These are phyloP conservation scores for Penicillium freii DNA, from an alignment of 2,329 filamentous ascomycete species.

Conservation along the genomic window DNA sequence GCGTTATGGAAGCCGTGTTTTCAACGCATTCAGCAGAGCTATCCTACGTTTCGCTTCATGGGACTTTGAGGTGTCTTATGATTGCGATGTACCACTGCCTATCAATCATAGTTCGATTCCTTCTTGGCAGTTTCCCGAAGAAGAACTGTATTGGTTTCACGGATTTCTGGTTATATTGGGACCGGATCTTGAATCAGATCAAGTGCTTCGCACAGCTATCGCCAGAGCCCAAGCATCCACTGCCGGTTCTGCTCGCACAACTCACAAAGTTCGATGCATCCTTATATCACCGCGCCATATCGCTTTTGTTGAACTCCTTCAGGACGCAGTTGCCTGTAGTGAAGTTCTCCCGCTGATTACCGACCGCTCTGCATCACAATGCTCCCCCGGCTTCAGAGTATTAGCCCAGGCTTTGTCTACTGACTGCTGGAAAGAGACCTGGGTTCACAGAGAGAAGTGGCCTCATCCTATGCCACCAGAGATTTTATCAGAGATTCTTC, in stretches of 20 bases:
- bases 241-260: background rate
- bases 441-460: background rate
- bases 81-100: background rate
- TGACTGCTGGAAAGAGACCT: background rate
- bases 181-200: background rate
- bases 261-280: background rate
- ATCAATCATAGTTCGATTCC: background rate
- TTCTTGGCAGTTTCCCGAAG: background rate
- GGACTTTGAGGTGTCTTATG: background rate
- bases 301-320: background rate
- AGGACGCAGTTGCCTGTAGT: background rate
- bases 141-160: background rate
- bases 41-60: background rate
- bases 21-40: background rate
- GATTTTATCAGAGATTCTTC: background rate
- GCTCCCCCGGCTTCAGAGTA: background rate
- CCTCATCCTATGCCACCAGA: background rate
- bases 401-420: background rate
- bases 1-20: background rate
- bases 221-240: background rate
- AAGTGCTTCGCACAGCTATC: background rate
- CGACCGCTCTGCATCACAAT: background rate
- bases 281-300: background rate
- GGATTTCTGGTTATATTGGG: background rate
- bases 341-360: background rate